Evolutionary conservation across 2,329 filamentous ascomycete genomes (phyloP), one percentile per base, ranked within the genome.

Genomic region (Fusarium siculi): DNA sequence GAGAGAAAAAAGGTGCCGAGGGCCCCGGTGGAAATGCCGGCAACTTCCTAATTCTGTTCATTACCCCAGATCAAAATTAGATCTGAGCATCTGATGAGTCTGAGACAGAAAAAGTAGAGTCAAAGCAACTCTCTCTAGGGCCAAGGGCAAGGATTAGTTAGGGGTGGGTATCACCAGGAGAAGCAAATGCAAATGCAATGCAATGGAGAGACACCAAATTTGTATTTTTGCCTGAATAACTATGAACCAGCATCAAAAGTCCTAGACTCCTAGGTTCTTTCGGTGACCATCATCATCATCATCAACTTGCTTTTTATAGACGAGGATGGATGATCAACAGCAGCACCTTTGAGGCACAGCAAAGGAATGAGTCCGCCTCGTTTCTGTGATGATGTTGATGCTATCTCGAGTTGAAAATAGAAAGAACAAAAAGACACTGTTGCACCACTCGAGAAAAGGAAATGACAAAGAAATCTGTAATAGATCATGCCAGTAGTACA

Each of bases 141-240:
- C 23, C 28, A 54, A 57, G 30, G n/a, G 47, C 25, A 42, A 25
- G 53, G 43, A 52, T 46, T n/a, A 47, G 44, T 28, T 46, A 54
- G 50, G 15, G 44, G 66, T 73, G 57, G 62, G 66, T 74, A 56
- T 59, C 55, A 72, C 67, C 40, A 39, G 43, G 37, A 49, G 46
- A 47, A 15, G 49, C 49, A 36, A 52, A 52, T 36, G 49, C 30
- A 46, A 16, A 46, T 50, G 49, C 10, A 21, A 21, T 46, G 43
- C 46, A 37, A 37, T 36, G 19, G 39, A 70, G 55, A 62, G 47
- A 66, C 66, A 62, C 50, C 36, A 49, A 68, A 34, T 25, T 15
- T 32, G 53, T 9, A 59, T 21, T 67, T 53, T 37, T 53, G 55
- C 63, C 63, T 52, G 53, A 53, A 67, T 42, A 25, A 25, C 25